Conservation (phyloP, 805 yeast species). For the Cyberlindnera xishuangbannaensis region DNA sequence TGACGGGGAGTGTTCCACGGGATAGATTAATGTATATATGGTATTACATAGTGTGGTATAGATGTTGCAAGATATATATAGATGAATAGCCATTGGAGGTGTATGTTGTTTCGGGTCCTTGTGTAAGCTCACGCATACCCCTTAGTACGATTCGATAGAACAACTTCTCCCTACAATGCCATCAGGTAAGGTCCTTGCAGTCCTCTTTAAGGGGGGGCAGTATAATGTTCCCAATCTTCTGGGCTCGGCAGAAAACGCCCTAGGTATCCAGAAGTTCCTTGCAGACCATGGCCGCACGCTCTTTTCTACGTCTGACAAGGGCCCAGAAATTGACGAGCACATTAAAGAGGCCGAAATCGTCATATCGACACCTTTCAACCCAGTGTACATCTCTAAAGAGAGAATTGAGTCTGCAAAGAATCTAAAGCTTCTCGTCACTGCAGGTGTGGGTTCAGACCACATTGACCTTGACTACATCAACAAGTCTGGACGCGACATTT, state of each 20-base stretch:
- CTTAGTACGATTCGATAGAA: too few relatives aligned
- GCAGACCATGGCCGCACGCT: constrained; percentile 63
- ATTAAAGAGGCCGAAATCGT: constrained; percentile 69
- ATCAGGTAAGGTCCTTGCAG: constrained; percentile 22
- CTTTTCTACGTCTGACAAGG: constrained; percentile 64
- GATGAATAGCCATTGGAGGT: too few relatives aligned
- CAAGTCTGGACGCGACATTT: constrained; percentile 55
- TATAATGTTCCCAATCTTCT: constrained; percentile 40
- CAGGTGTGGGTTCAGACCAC: constrained; percentile 85
- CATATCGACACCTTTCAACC: constrained; percentile 80
- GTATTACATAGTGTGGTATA: too few relatives aligned
- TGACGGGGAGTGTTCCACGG: too few relatives aligned
- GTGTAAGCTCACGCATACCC: too few relatives aligned
- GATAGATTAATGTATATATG: too few relatives aligned
- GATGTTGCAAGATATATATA: too few relatives aligned
- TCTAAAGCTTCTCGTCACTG: constrained; percentile 65
- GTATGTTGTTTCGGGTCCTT: too few relatives aligned
- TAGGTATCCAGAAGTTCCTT: constrained; percentile 62
- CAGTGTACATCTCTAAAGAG: constrained; percentile 65
- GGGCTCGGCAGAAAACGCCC: constrained; percentile 71
- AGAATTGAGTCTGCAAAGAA: constrained; percentile 66
- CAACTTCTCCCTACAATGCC: too few relatives aligned
- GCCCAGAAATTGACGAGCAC: constrained; percentile 57
- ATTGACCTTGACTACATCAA: constrained; percentile 58
- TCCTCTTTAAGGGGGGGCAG: constrained; percentile 28